Percentiles rank a stretch among this genome's conserved stretches.
These are phyloP conservation scores for Colletotrichum melonis DNA, from an alignment of 2,329 filamentous ascomycete genomes.

Conservation along the genomic window DNA sequence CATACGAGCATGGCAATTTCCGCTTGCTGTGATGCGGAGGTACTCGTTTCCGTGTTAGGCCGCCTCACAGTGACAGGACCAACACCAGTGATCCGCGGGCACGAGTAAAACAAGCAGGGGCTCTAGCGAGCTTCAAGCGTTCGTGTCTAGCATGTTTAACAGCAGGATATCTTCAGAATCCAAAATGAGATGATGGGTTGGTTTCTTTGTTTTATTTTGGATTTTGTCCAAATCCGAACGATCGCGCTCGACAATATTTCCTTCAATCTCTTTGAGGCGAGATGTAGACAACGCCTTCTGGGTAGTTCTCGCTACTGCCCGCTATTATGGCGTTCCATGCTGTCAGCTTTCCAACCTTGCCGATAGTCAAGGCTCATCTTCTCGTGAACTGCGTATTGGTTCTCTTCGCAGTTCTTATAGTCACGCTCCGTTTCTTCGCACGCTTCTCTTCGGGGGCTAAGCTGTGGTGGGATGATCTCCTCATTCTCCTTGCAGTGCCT, in stretches of 20 bases:
- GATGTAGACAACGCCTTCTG: not conserved
- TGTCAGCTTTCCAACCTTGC: slow-evolving; percentile 36
- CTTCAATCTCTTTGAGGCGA: not conserved
- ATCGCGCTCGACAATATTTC: not conserved
- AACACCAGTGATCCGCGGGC: not conserved
- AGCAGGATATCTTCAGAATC: not conserved
- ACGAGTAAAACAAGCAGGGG: not conserved
- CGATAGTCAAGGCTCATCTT: slow-evolving; percentile 40
- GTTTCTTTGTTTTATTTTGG: not conserved
- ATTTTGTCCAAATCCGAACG: not conserved
- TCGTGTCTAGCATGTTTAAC: not conserved
- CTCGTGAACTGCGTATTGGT: slow-evolving; percentile 40
- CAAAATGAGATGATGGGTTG: not conserved
- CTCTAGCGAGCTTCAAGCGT: not conserved
- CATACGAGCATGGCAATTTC: not conserved
- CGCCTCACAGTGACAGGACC: not conserved
- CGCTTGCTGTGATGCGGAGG: not conserved
- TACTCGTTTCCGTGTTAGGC: not conserved
- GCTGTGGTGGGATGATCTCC: slow-evolving; percentile 49
- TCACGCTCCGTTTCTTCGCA: slow-evolving; percentile 41
- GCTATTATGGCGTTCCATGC: not conserved
- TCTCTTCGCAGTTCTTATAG: slow-evolving; percentile 38
- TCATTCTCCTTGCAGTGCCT: slow-evolving; percentile 48
- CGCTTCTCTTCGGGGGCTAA: slow-evolving; percentile 40
- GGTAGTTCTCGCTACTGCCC: not conserved